Base-by-base conservation (phyloP, 2,329 filamentous ascomycete genomes). In the Myriosclerotinia curreyana region DNA sequence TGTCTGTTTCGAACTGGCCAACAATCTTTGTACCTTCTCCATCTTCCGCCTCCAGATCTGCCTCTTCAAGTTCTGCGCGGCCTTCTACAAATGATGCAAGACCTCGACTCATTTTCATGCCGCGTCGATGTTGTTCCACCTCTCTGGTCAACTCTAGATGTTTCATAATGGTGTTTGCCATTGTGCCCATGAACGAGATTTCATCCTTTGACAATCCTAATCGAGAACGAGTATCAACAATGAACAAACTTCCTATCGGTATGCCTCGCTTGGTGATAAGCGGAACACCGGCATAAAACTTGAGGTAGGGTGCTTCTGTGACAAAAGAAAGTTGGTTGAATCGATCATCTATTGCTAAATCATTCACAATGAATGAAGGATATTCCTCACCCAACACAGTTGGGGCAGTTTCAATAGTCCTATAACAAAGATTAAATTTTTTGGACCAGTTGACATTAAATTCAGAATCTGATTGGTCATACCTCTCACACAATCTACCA, bases 131-230 rank as follows among this genome's bases (percentile, higher is more conserved):
- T 68, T 82, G 83, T 66, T 80, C 83, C 50, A 76, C 80, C 66
- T 77, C 82, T 71, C 80, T 78, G 44, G 76, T 81, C 79, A 80
- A 83, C 74, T 86, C 85, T 34, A 90, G 71, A 65, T 89, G 86
- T 46, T 83, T 80, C 76, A 87, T 85, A 5, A 86, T 78, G 1
- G 84, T 81, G 28, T 76, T 76, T 0, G 82, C 78, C 74, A 88
- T 79, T 25, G 83, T 83, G 51, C 83, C 81, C 74, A 89, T 78
- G 59, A 86, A 86, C 25, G 79, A 77, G 2, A 82, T 70, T 51
- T 85, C 80, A 9, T 79, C 78, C 0, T 75, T 68, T 6, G 76
- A 76, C 8, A 89, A 70, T 0, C 82, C 83, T 59, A 80, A 67
- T 20, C 83, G 81, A 0, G 82, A 79, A 17, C 77, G 76, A 38